These are phyloP conservation scores for Pilaira anomala DNA, from an alignment of 192 early-diverging fungal genomes.

Conservation along the genomic window DNA sequence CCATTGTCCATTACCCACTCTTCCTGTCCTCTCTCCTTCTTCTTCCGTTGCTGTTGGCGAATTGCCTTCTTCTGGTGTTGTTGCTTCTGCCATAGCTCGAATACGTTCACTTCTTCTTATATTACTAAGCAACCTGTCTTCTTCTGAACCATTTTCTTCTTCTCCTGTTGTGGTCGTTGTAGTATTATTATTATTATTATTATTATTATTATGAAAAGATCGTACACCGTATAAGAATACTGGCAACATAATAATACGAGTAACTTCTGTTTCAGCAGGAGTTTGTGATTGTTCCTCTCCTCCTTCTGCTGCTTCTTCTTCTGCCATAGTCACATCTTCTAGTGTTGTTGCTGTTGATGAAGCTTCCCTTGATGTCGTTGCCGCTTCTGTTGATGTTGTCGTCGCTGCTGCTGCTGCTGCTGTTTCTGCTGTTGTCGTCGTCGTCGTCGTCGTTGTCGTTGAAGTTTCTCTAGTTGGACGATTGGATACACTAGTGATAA, in stretches of 20 bases:
- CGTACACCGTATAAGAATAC: constrained; percentile 1
- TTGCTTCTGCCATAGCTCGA: too few species aligned
- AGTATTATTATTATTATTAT: neutral
- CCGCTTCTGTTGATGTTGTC: neutral
- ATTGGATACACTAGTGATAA: neutral
- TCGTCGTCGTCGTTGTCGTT: neutral
- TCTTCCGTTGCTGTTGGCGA: too few species aligned
- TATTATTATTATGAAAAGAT: neutral
- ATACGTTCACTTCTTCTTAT: too few species aligned
- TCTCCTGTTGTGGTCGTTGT: neutral
- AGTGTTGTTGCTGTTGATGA: neutral
- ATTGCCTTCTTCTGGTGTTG: too few species aligned
- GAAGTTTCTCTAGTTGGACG: neutral
- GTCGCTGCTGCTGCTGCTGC: neutral
- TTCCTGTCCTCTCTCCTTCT: too few species aligned
- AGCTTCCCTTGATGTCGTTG: neutral
- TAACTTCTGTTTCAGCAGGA: neutral
- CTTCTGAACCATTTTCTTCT: neutral
- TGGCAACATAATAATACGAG: neutral
- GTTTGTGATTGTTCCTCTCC: neutral
- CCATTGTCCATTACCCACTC: constrained; percentile 11
- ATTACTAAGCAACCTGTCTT: neutral
- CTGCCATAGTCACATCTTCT: neutral
- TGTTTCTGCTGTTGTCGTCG: neutral
- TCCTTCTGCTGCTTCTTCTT: neutral